Evolutionary conservation across 2,329 filamentous ascomycete species (phyloP).

Genomic region (Calonectria pseudoturangicola): DNA sequence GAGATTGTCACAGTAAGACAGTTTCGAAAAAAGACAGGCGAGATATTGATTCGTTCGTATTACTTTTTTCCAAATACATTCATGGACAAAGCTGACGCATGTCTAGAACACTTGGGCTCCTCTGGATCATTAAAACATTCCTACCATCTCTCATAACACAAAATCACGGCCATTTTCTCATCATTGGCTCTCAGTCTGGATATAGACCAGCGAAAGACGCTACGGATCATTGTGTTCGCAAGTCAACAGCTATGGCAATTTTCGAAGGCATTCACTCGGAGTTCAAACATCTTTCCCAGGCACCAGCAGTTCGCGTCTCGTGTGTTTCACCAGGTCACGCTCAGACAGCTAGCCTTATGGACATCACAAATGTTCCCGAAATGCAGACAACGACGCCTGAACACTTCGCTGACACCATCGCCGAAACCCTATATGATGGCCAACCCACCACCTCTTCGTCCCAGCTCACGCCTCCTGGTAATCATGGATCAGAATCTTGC

Average conservation of each 20-base stretch:
- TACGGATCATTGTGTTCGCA: background rate
- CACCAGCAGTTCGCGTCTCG: background rate
- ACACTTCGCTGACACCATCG: background rate
- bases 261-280: background rate
- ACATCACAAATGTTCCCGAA: background rate
- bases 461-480: background rate
- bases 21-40: background rate
- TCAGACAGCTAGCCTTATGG: background rate
- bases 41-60: background rate
- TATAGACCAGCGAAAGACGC: background rate
- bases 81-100: background rate
- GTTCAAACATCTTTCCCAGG: background rate
- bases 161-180: slow-evolving; percentile 4
- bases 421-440: background rate
- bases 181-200: background rate
- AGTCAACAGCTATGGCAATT: slow-evolving; percentile 1
- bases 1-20: background rate
- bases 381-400: background rate
- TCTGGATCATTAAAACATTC: background rate
- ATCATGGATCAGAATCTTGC: background rate
- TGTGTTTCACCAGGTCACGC: background rate
- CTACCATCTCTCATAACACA: background rate
- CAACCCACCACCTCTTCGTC: background rate
- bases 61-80: no score
- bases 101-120: background rate